Evolutionary conservation across 73 alveolate species (phyloP).

Genomic region (Paramecium biaurelia): DNA sequence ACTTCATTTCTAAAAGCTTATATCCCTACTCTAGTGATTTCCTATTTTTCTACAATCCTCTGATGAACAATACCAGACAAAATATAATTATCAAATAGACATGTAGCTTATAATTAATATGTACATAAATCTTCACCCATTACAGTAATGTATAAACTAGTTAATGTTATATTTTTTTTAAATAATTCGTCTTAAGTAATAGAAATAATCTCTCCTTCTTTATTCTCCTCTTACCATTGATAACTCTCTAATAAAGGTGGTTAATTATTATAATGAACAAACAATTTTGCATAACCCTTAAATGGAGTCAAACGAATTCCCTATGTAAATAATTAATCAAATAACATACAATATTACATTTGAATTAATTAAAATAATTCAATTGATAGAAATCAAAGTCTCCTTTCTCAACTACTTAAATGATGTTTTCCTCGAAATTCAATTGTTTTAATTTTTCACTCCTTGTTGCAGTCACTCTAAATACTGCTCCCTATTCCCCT

Average conservation of each 20-base stretch:
- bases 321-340: background rate
- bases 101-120: background rate
- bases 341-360: background rate
- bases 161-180: background rate
- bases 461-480: background rate
- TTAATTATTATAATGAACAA: background rate
- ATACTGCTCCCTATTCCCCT: background rate
- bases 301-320: background rate
- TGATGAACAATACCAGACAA: background rate
- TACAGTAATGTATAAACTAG: background rate
- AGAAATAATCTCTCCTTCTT: background rate
- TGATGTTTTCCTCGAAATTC: background rate
- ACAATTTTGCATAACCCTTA: background rate
- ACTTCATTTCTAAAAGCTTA: background rate
- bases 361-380: background rate
- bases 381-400: background rate
- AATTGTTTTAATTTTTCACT: background rate
- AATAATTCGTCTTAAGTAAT: background rate
- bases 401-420: background rate
- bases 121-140: background rate
- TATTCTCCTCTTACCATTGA: background rate
- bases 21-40: background rate
- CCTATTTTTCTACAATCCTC: background rate
- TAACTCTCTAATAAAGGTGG: background rate
- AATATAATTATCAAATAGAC: background rate